Evolutionary conservation across 2,329 filamentous ascomycete genomes (phyloP).

Genomic region (Alternaria metachromatica): DNA sequence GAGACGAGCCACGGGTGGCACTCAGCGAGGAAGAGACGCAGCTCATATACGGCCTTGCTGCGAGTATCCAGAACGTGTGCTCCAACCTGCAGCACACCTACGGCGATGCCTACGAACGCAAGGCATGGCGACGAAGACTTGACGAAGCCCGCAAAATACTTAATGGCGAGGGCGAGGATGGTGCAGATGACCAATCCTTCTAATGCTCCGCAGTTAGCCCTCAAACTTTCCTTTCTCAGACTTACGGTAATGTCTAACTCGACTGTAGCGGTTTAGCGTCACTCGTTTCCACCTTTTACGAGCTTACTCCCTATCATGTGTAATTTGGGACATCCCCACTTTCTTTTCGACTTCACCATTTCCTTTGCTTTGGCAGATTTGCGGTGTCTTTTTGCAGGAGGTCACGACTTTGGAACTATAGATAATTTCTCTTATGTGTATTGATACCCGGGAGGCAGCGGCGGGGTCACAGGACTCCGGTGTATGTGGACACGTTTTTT

Average conservation of each 20-base stretch:
- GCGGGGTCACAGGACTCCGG: conserved; percentile 26
- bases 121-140: conserved; percentile 72
- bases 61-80: conserved; percentile 62
- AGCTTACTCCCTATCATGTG: conserved; percentile 9
- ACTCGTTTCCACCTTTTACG: conserved; percentile 11
- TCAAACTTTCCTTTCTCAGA: conserved; percentile 7
- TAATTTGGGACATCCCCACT: conserved; percentile 3
- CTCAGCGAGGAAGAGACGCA: conserved; percentile 63
- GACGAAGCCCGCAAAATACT: conserved; percentile 76
- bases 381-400: conserved; percentile 9
- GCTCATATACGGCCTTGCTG: conserved; percentile 58
- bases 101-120: conserved; percentile 62
- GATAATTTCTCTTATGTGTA: conserved; percentile 27
- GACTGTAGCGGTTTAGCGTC: conserved; percentile 34
- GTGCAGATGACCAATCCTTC: conserved; percentile 31
- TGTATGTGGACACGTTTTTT: conserved; percentile 22
- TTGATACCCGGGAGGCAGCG: conserved; percentile 38
- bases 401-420: conserved; percentile 18
- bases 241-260: conserved; percentile 40
- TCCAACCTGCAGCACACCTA: conserved; percentile 56
- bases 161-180: conserved; percentile 66
- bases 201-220: conserved; percentile 8
- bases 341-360: background rate
- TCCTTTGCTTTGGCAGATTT: conserved; percentile 4
- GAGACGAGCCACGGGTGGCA: conserved; percentile 41